A percentile compares a stretch with the other conserved stretches of the same genome.
Conservation (phyloP, 345 rosid genomes). For the Eucalyptus tenuipes region DNA sequence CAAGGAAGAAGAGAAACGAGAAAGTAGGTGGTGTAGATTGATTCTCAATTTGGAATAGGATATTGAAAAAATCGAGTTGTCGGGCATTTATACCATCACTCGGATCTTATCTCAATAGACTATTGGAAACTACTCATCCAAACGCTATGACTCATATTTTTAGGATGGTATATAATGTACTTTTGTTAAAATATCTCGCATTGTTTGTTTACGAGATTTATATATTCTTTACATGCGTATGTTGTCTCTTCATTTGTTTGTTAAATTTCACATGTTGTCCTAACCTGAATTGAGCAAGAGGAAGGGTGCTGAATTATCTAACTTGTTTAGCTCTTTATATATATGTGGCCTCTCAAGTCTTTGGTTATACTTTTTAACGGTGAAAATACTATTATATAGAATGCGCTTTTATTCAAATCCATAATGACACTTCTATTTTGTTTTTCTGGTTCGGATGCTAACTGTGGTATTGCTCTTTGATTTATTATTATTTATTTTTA, state of each 20-base stretch:
- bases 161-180: no score
- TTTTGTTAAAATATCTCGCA: not conserved
- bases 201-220: accelerated
- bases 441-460: no score
- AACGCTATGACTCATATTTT: not conserved
- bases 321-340: not conserved
- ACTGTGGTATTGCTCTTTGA: no score
- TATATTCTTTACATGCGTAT: no score
- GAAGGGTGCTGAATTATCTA: not conserved
- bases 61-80: not conserved
- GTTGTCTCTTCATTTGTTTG: not conserved
- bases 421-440: no score
- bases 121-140: no score
- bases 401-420: not conserved
- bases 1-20: no score
- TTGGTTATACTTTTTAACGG: not conserved
- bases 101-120: not conserved
- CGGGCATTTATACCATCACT: not conserved
- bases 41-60: not conserved
- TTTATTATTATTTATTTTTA: no score
- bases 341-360: no score
- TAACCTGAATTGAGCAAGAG: no score
- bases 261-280: no score
- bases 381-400: not conserved
- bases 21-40: no score